Evolutionary conservation across 306 rosid species (phyloP).

Genomic region (Cucurbita argyrosperma): DNA sequence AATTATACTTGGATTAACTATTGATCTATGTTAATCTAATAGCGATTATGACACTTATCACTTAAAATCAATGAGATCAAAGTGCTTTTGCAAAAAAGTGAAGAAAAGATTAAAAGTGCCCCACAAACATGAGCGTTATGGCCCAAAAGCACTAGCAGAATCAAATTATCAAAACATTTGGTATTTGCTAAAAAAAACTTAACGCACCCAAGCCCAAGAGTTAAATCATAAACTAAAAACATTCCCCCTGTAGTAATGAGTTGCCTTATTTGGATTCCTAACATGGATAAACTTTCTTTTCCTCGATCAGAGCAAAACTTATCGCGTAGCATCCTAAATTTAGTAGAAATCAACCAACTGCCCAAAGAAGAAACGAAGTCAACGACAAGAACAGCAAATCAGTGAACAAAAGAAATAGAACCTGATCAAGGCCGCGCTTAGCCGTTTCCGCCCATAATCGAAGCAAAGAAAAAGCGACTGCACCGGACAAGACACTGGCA

Average conservation of each 20-base stretch:
- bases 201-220: not conserved
- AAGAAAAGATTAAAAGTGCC: not conserved
- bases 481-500: slow-evolving; percentile 40
- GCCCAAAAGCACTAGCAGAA: not conserved
- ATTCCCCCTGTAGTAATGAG: not conserved
- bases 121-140: not conserved
- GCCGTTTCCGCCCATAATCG: slow-evolving; percentile 62
- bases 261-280: not conserved
- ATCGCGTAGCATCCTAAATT: not conserved
- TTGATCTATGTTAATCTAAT: not conserved
- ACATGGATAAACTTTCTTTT: not conserved
- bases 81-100: not conserved
- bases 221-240: not conserved
- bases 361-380: not conserved
- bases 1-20: not conserved
- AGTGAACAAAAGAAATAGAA: not conserved
- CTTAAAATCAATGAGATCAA: not conserved
- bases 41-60: not conserved
- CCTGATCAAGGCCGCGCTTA: slow-evolving; percentile 61
- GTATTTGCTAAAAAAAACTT: not conserved
- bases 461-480: slow-evolving; percentile 39
- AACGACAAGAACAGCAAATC: not conserved
- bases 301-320: not conserved
- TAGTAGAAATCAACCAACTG: not conserved
- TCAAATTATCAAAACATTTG: not conserved